Base-by-base conservation (phyloP, 305 asterid species). In the Vinca major region DNA sequence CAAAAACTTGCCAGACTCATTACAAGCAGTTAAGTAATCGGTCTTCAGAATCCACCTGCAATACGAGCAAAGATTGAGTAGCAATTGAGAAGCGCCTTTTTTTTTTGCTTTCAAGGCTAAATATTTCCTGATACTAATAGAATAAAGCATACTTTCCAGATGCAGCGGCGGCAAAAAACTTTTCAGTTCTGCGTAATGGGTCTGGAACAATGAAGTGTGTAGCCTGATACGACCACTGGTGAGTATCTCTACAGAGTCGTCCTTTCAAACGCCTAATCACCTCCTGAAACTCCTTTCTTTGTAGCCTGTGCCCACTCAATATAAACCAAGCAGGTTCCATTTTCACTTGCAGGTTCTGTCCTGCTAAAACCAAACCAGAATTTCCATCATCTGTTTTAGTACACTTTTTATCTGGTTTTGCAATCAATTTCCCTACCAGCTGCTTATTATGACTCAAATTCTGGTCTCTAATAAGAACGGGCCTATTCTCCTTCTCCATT, bases 31-130 rank as follows among this genome's bases (percentile, higher is more conserved):
- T 75, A 92, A 62, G 77, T 86, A 92, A 78, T 92, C 98, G 3
- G 88, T 84, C 84, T 86, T 90, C 75, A 92, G 84, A 76, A 92
- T 84, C 98, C 98, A 92, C 75, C 98, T 92, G 93, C 80, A 78
- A 71, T 64, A 68, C 33, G 58, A 71, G 68, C 9, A 62, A 20
- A 41, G 33, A 70, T 33, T 17, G 4, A 19, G 45, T 33, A 49
- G 14, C 51, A 66, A 67, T 1, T 26, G 1, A 44, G 7, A 61
- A 47, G 14, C 1, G 9, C 47, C 20, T 16, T 8, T 3, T 45
- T 4, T 51, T 45, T 4, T 51, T 43, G 37, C 36, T n/a, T 7
- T 21, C 37, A 12, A 53, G 63, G 26, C 5, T 65, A 49, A 16
- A 44, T 44, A 36, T 19, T 33, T 9, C 17, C 12, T 11, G 4